Conservation (phyloP, 2,329 filamentous ascomycete species). For the Fusarium xyrophilum region DNA sequence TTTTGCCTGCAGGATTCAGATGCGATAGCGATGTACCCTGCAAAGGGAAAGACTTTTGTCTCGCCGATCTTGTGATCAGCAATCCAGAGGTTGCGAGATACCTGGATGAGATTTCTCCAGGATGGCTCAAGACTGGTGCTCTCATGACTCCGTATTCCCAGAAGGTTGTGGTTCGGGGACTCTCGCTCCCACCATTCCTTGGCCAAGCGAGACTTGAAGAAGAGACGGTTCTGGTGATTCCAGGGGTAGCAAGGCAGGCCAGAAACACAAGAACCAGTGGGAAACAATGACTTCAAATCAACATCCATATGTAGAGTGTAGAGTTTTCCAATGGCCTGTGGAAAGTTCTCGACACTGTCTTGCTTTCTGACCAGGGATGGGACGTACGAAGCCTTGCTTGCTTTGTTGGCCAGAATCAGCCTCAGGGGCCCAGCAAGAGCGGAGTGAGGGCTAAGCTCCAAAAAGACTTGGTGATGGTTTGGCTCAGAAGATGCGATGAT, state of each 20-base stretch:
- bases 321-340: not conserved
- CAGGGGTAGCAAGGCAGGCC: not conserved
- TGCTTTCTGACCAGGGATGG: not conserved
- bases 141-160: not conserved
- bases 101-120: not conserved
- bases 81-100: not conserved
- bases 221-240: not conserved
- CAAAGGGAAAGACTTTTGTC: not conserved
- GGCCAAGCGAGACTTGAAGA: not conserved
- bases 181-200: not conserved
- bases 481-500: not conserved
- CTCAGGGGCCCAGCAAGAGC: slow-evolving; percentile 37
- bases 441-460: slow-evolving; percentile 41
- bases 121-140: not conserved
- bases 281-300: not conserved
- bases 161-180: not conserved
- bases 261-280: not conserved
- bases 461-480: slow-evolving; percentile 10
- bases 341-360: not conserved
- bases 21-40: not conserved
- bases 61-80: not conserved
- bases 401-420: not conserved
- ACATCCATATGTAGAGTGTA: not conserved
- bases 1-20: not conserved
- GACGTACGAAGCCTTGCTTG: not conserved